Evolutionary conservation across 2,329 filamentous ascomycete species (phyloP).

Genomic region (Periconia sp.): DNA sequence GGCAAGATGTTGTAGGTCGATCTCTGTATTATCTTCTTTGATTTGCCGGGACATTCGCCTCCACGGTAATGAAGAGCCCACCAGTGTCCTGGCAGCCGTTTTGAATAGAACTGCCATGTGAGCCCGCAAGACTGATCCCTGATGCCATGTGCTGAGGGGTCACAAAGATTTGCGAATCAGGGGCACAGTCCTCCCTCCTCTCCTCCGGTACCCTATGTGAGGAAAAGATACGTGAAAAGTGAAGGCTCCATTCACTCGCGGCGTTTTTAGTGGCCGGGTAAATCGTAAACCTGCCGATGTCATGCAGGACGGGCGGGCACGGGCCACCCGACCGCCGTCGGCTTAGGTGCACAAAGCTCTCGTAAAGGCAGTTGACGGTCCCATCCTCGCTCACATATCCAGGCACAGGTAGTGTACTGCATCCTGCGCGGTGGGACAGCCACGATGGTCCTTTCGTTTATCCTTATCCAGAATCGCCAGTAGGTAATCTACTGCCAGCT

Average conservation of each 20-base stretch:
- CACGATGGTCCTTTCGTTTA: slow-evolving; percentile 77
- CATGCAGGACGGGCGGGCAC: slow-evolving; percentile 2
- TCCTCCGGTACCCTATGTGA: background rate
- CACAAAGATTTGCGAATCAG: background rate
- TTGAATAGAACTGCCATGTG: background rate
- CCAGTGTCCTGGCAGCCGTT: no score
- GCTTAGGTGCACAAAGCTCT: background rate
- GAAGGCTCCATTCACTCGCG: background rate
- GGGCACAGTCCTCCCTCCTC: background rate
- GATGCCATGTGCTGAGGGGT: background rate
- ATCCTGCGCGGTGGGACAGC: slow-evolving; percentile 1
- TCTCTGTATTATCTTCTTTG: no score
- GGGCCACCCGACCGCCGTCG: background rate
- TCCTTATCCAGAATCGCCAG: slow-evolving; percentile 90
- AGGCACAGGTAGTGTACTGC: background rate
- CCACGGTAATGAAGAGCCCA: no score
- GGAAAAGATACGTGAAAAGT: background rate
- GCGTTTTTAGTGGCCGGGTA: background rate
- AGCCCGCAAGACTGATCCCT: background rate
- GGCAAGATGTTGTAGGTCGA: no score
- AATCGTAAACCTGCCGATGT: background rate
- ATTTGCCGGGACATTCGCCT: no score
- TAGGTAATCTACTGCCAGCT: slow-evolving; percentile 47
- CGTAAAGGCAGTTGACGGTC: background rate
- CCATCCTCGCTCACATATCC: background rate